Conservation (phyloP, 2,329 filamentous ascomycete genomes). For the Trichoderma citrinoviride region DNA sequence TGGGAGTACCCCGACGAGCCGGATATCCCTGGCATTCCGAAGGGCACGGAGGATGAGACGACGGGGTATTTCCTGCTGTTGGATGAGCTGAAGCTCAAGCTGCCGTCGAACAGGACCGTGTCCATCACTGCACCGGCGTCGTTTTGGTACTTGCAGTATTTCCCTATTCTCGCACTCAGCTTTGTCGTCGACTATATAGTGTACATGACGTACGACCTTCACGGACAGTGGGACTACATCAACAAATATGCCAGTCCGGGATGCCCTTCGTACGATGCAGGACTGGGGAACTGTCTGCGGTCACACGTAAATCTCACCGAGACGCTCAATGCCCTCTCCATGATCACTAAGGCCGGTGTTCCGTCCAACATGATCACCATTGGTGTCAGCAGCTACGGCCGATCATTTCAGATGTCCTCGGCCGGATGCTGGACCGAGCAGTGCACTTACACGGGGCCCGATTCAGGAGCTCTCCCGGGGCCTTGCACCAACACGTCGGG, state of each 20-base stretch:
- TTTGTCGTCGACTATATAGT: conserved; percentile 35
- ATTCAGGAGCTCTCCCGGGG: conserved; percentile 29
- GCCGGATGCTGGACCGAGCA: conserved; percentile 29
- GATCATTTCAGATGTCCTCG: conserved; percentile 36
- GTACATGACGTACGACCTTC: conserved; percentile 38
- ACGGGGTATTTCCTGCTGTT: conserved; percentile 25
- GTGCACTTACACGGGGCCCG: conserved; percentile 30
- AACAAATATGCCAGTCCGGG: conserved; percentile 30
- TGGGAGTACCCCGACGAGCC: conserved; percentile 41
- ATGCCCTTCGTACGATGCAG: conserved; percentile 23
- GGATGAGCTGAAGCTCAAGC: conserved; percentile 8
- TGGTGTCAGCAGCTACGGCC: conserved; percentile 34
- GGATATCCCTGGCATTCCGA: conserved; percentile 33
- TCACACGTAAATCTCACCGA: conserved; percentile 40
- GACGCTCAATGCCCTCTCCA: conserved; percentile 28
- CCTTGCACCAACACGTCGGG: conserved; percentile 31
- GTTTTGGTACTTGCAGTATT: conserved; percentile 37
- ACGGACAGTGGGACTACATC: conserved; percentile 36
- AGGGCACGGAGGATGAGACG: conserved; percentile 23
- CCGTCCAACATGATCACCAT: conserved; percentile 33
- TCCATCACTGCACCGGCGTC: conserved; percentile 36
- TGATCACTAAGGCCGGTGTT: conserved; percentile 36
- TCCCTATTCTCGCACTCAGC: conserved; percentile 31
- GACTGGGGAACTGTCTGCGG: conserved; percentile 35
- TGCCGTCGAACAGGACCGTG: conserved; percentile 27